Evolutionary conservation across 1,139 yeast genomes (phyloP), one percentile per base, ranked within the genome.

Genomic region (Pichia sp.): DNA sequence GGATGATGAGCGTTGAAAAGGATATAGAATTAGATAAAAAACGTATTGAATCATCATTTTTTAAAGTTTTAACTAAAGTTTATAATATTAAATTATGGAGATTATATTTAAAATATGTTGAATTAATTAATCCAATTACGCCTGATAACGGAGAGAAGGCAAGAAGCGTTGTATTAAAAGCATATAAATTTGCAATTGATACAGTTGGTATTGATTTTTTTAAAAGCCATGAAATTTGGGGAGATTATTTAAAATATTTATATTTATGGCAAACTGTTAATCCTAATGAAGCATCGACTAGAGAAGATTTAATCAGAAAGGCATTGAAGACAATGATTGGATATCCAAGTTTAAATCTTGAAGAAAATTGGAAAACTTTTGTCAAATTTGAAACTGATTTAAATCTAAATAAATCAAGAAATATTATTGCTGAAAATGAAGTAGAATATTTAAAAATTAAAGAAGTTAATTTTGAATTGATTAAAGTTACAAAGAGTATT

Each of bases 371-470:
- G 98, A 51, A 81, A 73, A 45, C 54, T 9, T 92, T 89, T 64
- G 83, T 87, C 34, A 72, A 75, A 52, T 92, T 95, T 82, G 97
- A 92, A 65, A 86, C 82, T 57, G 84, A 80, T 43, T 26, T 53
- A 10, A 47, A 51, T 39, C 68, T 83, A 27, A 86, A 83, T 61
- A 86, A 94, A 5, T 94, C 97, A 3, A 79, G 95, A 60, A 88
- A 88, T 64, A 83, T 85, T 62, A 81, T 90, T 50, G 83, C 86
- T 39, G 97, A 90, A 58, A 76, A 81, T 54, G 84, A 95, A 18
- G 81, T 88, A 3, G 84, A 80, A n/a, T 92, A 89, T 63, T 87
- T 90, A 96, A 81, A 79, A 53, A 94, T 96, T 1, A 74, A 97
- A 56, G 79, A 95, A 0, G 74, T 87, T 70, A 78, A 80, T 53